Evolutionary conservation across 192 early-diverging fungal species (phyloP).

Genomic region (Coemansia sp.): DNA sequence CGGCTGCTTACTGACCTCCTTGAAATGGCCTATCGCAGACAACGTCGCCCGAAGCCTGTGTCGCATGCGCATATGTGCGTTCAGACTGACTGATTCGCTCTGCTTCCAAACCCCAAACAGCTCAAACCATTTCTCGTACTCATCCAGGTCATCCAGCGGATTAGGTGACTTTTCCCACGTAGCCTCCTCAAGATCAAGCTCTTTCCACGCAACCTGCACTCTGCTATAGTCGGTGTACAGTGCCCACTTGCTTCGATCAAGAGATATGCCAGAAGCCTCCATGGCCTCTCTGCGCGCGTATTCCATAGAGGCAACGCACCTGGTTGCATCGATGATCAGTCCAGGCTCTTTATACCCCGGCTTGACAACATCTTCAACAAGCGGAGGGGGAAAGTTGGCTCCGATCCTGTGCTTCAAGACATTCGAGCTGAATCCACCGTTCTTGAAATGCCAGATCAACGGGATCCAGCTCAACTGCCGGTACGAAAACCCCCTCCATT

Average conservation of each 20-base stretch:
- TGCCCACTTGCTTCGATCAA: not conserved
- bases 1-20: constrained; percentile 69
- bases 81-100: constrained; percentile 26
- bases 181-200: not conserved
- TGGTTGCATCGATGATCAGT: not conserved
- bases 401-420: not conserved
- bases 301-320: not conserved
- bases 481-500: constrained; percentile 7
- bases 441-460: constrained; percentile 3
- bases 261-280: not conserved
- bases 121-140: not conserved
- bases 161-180: constrained; percentile 1
- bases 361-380: not conserved
- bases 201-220: not conserved
- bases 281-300: not conserved
- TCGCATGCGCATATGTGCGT: not conserved
- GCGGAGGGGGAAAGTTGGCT: not conserved
- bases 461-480: constrained; percentile 3
- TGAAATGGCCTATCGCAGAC: not conserved
- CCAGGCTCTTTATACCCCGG: not conserved
- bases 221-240: constrained; percentile 3
- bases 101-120: constrained; percentile 18
- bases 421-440: not conserved
- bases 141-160: not conserved
- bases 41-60: not conserved